Percentiles rank a stretch among this genome's conserved stretches.
Evolutionary conservation across 805 yeast species (phyloP).

Genomic region (Torulaspora delbrueckii): DNA sequence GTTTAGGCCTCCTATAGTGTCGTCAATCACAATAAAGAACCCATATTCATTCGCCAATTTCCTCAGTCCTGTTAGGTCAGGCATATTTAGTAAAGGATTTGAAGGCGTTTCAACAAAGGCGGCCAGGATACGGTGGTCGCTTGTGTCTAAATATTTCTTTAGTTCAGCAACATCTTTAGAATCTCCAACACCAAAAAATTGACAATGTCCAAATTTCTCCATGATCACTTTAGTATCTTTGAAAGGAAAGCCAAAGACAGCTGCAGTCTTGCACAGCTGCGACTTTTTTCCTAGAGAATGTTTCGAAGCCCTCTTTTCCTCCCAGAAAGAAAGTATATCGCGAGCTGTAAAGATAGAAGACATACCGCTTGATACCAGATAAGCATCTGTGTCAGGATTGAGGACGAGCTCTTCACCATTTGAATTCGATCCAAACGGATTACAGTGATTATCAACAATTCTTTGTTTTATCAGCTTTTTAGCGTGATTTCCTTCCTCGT

Average conservation of each 20-base stretch:
- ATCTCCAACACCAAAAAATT: constrained; percentile 79
- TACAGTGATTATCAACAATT: constrained; percentile 12
- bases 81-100: constrained; percentile 79
- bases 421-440: constrained; percentile 10
- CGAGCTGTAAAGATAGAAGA: constrained; percentile 78
- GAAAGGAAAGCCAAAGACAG: constrained; percentile 90
- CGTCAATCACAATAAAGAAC: constrained; percentile 79
- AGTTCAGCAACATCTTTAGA: constrained; percentile 59
- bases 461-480: constrained; percentile 12
- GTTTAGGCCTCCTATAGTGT: constrained; percentile 71
- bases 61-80: constrained; percentile 59
- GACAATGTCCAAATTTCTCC: constrained; percentile 75
- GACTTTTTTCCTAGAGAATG: neutral
- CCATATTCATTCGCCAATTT: constrained; percentile 56
- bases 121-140: constrained; percentile 51
- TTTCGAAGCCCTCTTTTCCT: constrained; percentile 2
- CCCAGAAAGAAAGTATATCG: constrained; percentile 26
- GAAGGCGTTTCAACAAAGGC: constrained; percentile 88
- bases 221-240: constrained; percentile 82
- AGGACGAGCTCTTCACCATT: constrained; percentile 34
- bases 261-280: constrained; percentile 36
- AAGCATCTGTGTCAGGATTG: constrained; percentile 51
- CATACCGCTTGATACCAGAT: constrained; percentile 82
- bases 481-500: constrained; percentile 7
- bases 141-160: constrained; percentile 49